Evolutionary conservation across 2,329 filamentous ascomycete species (phyloP).

Genomic region (Xenosphaeropsis pyriputrescens): DNA sequence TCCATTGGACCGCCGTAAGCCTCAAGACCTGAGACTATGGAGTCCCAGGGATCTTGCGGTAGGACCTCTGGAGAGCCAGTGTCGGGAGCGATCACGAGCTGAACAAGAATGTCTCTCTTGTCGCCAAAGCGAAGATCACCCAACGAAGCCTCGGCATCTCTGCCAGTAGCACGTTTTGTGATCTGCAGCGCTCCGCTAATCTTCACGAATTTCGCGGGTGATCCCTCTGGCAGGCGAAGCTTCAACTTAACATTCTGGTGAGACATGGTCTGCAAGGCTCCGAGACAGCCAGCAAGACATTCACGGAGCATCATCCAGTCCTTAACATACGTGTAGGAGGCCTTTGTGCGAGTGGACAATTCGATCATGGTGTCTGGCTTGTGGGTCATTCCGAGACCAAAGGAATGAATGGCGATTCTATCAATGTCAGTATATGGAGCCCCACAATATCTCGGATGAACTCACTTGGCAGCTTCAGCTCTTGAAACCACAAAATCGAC

Average conservation of each 20-base stretch:
- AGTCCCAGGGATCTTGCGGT: slow-evolving; percentile 93
- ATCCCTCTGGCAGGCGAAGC: slow-evolving; percentile 85
- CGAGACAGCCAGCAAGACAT: slow-evolving; percentile 84
- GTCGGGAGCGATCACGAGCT: slow-evolving; percentile 84
- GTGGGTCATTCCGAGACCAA: slow-evolving; percentile 89
- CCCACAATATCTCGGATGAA: slow-evolving; percentile 9
- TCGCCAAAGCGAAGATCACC: slow-evolving; percentile 92
- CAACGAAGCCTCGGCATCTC: slow-evolving; percentile 82
- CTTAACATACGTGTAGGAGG: slow-evolving; percentile 95
- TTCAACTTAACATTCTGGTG: slow-evolving; percentile 97
- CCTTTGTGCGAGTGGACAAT: slow-evolving; percentile 86
- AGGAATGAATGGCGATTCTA: slow-evolving; percentile 89
- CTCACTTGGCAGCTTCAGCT: slow-evolving; percentile 90
- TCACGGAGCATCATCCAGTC: slow-evolving; percentile 99
- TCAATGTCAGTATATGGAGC: slow-evolving; percentile 4
- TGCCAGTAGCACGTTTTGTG: slow-evolving; percentile 87
- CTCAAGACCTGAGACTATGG: slow-evolving; percentile 87
- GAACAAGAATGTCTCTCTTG: slow-evolving; percentile 84
- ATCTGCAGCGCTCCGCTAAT: slow-evolving; percentile 94
- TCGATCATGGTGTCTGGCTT: slow-evolving; percentile 99
- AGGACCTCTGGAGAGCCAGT: slow-evolving; percentile 64
- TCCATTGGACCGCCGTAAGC: slow-evolving; percentile 81
- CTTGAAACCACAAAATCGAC: slow-evolving; percentile 96
- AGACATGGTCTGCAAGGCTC: slow-evolving; percentile 84
- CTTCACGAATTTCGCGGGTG: slow-evolving; percentile 95